These are phyloP conservation scores for Lentinula lateritia DNA, from an alignment of 768 basidiomycete species.

Conservation along the genomic window DNA sequence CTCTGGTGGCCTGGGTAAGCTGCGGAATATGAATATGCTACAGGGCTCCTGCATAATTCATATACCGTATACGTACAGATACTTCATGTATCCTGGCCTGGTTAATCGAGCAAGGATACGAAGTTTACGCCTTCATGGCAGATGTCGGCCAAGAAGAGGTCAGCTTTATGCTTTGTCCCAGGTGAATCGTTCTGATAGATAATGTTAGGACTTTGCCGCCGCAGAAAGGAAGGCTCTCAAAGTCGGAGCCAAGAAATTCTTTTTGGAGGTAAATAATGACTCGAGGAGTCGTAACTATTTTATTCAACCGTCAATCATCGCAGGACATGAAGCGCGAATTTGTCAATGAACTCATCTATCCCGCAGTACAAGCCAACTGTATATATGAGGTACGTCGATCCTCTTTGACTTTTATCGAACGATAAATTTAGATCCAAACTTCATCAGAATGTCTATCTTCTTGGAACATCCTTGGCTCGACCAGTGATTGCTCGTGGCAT, in stretches of 20 bases:
- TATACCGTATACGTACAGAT: slow-evolving; percentile 43
- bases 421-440: not conserved
- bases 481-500: slow-evolving; percentile 99
- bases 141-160: slow-evolving; percentile 93
- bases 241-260: slow-evolving; percentile 95
- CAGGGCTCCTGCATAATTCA: not conserved
- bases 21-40: not conserved
- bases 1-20: slow-evolving; percentile 94
- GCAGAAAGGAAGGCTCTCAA: slow-evolving; percentile 84
- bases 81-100: slow-evolving; percentile 99
- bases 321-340: slow-evolving; percentile 95
- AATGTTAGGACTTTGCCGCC: slow-evolving; percentile 80
- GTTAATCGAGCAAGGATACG: slow-evolving; percentile 97
- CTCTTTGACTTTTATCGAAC: not conserved
- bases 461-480: slow-evolving; percentile 95
- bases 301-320: not conserved
- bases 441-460: slow-evolving; percentile 84
- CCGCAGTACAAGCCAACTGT: slow-evolving; percentile 96
- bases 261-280: slow-evolving; percentile 57
- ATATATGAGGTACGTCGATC: slow-evolving; percentile 80
- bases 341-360: slow-evolving; percentile 93
- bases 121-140: slow-evolving; percentile 96
- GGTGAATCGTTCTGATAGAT: not conserved
- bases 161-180: slow-evolving; percentile 4
- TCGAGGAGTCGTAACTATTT: too few species aligned